Conservation (phyloP, 2,329 filamentous ascomycete species). For the Diplodia mutila region DNA sequence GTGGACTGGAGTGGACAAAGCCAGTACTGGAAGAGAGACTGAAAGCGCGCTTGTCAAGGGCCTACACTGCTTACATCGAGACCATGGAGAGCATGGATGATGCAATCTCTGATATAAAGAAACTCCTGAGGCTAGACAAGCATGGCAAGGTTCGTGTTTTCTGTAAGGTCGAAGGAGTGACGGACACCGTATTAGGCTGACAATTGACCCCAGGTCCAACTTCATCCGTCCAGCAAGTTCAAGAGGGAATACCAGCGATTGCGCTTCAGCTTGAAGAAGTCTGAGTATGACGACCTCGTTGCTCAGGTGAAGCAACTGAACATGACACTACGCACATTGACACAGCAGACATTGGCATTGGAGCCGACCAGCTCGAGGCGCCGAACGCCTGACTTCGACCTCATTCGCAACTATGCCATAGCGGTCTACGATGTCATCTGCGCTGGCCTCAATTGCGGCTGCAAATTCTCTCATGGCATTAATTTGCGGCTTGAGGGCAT, state of each 20-base stretch:
- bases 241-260: conserved; percentile 37
- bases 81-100: not conserved
- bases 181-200: not conserved
- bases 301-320: conserved; percentile 32
- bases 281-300: conserved; percentile 36
- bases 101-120: not conserved
- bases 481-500: not conserved
- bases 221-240: conserved; percentile 32
- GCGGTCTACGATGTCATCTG: not conserved
- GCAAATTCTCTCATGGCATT: not conserved
- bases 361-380: not conserved
- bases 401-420: not conserved
- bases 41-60: not conserved
- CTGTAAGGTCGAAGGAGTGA: not conserved
- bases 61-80: not conserved
- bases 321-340: conserved; percentile 32
- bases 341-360: conserved; percentile 28
- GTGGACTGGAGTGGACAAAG: conserved; percentile 33
- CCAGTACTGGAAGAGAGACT: conserved; percentile 8
- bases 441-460: not conserved
- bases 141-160: conserved; percentile 16
- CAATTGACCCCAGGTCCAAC: conserved; percentile 29
- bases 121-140: not conserved
- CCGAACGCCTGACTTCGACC: not conserved
- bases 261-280: conserved; percentile 35